Evolutionary conservation across 768 basidiomycete species (phyloP), one percentile per base, ranked within the genome.

Genomic region (Tubosaeta brunneosetosa): DNA sequence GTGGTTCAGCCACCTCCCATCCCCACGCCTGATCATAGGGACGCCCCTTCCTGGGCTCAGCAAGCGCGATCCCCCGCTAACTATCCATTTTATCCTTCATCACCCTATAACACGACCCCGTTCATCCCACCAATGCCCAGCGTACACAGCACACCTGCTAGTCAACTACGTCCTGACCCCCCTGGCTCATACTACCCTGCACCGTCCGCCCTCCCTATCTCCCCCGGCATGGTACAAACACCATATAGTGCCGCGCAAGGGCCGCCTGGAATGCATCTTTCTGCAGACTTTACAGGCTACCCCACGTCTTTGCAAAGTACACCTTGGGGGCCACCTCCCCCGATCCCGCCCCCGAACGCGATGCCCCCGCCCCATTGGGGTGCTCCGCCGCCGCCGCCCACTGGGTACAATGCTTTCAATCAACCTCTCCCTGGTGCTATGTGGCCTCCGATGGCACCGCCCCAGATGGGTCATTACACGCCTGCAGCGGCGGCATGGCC

Each of bases 41-140:
- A 64, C 14, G 59, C 58, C 38, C 70, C 69, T 1, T 44, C 61
- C 25, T 77, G 75, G 75, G 60, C 69, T 33, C 58, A 68, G 29
- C 58, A 64, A 7, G 65, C 70, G 17, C 71, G 70, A 50, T 57
- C 61, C 2, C 64, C 72, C 0, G 68, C 64, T 50, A 62, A 62
- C 42, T 77, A 74, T 50, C 74, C 76, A 10, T 65, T 62, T 33
- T 76, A 76, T 50, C 71, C 73, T 1, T 51, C 56, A 14, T 68
- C 74, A 13, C 75, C 75, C 5, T 73, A 72, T 33, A 72, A 68
- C 34, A 47, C 60, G 3, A 68, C 71, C 7, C 72, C 72, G 1
- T 76, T 71, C 47, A 71, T 77, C 25, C 75, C 75, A 2, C 57
- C 60, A 11, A 62, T 65, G 55, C 67, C 66, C 7, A 68, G 61